Evolutionary conservation across 257 asterid species (phyloP).

Genomic region (Anisodus acutangulus): DNA sequence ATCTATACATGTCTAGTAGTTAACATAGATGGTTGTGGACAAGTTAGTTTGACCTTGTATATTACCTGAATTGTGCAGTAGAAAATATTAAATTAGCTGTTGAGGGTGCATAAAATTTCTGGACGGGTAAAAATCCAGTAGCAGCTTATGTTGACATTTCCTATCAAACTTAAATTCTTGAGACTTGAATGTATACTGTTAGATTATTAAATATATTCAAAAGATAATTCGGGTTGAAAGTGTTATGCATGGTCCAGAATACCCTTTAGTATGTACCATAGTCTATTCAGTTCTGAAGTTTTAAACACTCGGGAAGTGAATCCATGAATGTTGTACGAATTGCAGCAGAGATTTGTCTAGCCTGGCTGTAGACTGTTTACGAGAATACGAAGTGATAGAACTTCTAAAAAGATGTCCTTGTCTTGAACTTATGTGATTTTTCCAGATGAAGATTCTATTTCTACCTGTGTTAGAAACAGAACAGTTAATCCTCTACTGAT

Average conservation of each 20-base stretch:
- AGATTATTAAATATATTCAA: background rate
- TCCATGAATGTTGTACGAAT: background rate
- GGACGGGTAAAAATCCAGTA: background rate
- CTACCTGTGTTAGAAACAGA: background rate
- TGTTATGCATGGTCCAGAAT: background rate
- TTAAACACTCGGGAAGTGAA: background rate
- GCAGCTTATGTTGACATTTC: background rate
- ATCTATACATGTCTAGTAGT: background rate
- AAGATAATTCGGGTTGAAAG: background rate
- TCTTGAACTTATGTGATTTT: background rate
- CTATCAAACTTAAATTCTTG: background rate
- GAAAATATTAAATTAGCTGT: background rate
- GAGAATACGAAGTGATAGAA: conserved; percentile 13
- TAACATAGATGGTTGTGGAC: background rate
- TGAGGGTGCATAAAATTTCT: background rate
- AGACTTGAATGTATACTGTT: background rate
- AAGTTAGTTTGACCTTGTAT: background rate
- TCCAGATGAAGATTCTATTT: conserved; percentile 4
- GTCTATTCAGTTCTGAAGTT: background rate
- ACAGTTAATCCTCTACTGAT: conserved; percentile 15
- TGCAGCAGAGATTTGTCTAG: background rate
- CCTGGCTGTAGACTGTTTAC: background rate
- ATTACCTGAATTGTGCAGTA: background rate
- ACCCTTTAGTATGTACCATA: conserved; percentile 12
- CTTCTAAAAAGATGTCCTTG: background rate